Base-by-base conservation (phyloP, 768 basidiomycete species). In the Pulveroboletus sp. region DNA sequence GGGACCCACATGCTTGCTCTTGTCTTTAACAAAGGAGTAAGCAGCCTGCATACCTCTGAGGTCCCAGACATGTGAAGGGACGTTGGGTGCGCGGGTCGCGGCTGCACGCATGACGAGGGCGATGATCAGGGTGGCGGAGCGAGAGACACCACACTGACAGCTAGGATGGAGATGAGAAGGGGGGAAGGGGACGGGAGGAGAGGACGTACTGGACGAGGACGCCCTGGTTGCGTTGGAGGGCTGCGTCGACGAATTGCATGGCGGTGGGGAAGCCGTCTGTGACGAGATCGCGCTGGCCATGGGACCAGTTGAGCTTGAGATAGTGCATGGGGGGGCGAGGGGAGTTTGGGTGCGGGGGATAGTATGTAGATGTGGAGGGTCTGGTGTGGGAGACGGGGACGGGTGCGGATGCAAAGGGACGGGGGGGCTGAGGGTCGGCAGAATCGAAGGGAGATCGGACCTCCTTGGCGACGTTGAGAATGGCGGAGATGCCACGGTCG, bases 91-190 rank as follows among this genome's bases (percentile, higher is more conserved):
- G 53, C 75, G 76, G 38, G 80, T 75, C 40, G 85, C 82, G 24
- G 92, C 89, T n/a, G 91, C 89, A 44, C 90, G 82, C 92, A 95
- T 95, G 55, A 93, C 89, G 49, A 93, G 78, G 31, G 92, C 93
- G 53, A 95, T 94, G 42, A 87, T 81, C 64, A 94, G 71, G 2
- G 93, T 94, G 16, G 93, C 93, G 9, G 89, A 92, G 55, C 93
- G 80, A 19, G 92, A 93, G 29, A 95, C 86, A 58, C 93, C 93
- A 68, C 92, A 93, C 71, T 95, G 93, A 68, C 93, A 95, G 65
- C 90, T 93, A 6, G 54, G 44, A n/a, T 14, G 48, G 34, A 55
- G 6, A 36, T 60, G 56, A 62, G 58, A 53, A 48, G 36, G 46
- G 47, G 27, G 36, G 30, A 51, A 34, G 46, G 39, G 47, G 3